A percentile compares a stretch with the other conserved stretches of the same genome.
These are phyloP conservation scores for Ophiocordyceps australis DNA, from an alignment of 2,329 filamentous ascomycete species.

Conservation along the genomic window DNA sequence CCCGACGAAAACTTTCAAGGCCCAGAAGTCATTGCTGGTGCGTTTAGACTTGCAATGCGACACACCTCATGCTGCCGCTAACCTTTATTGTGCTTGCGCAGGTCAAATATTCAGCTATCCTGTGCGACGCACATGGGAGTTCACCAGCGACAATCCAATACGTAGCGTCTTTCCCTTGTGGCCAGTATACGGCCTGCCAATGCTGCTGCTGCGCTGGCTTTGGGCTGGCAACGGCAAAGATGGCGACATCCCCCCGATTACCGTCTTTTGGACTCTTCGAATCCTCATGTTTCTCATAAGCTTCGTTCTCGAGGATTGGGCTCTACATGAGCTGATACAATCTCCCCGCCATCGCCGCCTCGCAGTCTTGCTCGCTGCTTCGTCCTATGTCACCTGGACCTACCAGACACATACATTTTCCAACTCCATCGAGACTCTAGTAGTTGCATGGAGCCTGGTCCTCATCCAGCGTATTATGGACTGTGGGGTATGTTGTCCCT, in stretches of 20 bases:
- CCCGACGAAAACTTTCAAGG: constrained; percentile 99
- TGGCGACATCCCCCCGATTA: constrained; percentile 60
- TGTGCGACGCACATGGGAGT: constrained; percentile 86
- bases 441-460: constrained; percentile 86
- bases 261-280: constrained; percentile 78
- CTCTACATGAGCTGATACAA: constrained; percentile 75
- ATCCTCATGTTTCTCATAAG: constrained; percentile 86
- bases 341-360: constrained; percentile 53
- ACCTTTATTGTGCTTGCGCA: constrained; percentile 16
- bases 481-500: constrained; percentile 42
- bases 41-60: constrained; percentile 11
- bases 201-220: constrained; percentile 83
- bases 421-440: constrained; percentile 86
- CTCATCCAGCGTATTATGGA: constrained; percentile 73
- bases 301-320: constrained; percentile 97
- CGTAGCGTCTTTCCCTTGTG: constrained; percentile 94
- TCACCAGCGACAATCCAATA: constrained; percentile 72
- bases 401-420: constrained; percentile 98
- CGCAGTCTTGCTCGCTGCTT: constrained; percentile 73
- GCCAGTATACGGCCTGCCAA: constrained; percentile 85
- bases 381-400: constrained; percentile 97
- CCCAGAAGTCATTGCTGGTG: constrained; percentile 92
- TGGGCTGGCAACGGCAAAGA: constrained; percentile 71
- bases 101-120: constrained; percentile 89
- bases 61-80: too few species aligned